Percentiles rank a stretch among this genome's conserved stretches.
These are phyloP conservation scores for Camelina neglecta DNA, from an alignment of 345 rosid genomes.

Conservation along the genomic window DNA sequence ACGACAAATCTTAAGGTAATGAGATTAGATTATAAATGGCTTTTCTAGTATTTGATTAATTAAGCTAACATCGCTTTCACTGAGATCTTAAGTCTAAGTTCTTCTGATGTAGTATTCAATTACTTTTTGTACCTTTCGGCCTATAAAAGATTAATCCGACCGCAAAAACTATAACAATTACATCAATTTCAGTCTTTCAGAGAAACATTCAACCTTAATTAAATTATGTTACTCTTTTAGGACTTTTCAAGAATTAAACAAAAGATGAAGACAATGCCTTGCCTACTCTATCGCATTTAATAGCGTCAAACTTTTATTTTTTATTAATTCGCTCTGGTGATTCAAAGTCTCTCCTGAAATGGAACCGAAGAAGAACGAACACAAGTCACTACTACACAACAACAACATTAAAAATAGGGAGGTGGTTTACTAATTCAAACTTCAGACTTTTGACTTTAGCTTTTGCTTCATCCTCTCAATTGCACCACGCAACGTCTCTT, in stretches of 20 bases:
- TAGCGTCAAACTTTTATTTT: neutral
- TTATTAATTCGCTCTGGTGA: conserved; percentile 18
- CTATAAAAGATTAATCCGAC: neutral
- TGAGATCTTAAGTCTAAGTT: conserved; percentile 38
- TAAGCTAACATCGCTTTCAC: conserved; percentile 39
- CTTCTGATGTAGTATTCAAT: conserved; percentile 29
- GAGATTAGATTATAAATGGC: neutral
- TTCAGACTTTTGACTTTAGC: conserved; percentile 59
- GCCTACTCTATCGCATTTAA: conserved; percentile 4
- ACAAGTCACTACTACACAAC: neutral
- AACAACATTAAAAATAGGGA: conserved; percentile 16
- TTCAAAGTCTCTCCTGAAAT: conserved; percentile 31
- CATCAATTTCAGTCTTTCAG: conserved; percentile 22
- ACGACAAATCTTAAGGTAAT: conserved; percentile 28
- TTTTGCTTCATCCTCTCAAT: conserved; percentile 89
- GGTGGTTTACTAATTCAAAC: neutral
- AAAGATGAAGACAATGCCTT: conserved; percentile 1
- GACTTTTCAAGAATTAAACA: conserved; percentile 12
- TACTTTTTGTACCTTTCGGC: conserved; percentile 38
- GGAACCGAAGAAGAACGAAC: conserved; percentile 21
- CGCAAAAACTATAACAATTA: neutral
- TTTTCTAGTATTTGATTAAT: conserved; percentile 31
- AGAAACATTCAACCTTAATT: conserved; percentile 27
- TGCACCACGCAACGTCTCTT: conserved; percentile 77
- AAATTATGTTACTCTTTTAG: neutral